Evolutionary conservation across 2,329 filamentous ascomycete genomes (phyloP), one percentile per base, ranked within the genome.

Genomic region (Cladosporium oxysporum): DNA sequence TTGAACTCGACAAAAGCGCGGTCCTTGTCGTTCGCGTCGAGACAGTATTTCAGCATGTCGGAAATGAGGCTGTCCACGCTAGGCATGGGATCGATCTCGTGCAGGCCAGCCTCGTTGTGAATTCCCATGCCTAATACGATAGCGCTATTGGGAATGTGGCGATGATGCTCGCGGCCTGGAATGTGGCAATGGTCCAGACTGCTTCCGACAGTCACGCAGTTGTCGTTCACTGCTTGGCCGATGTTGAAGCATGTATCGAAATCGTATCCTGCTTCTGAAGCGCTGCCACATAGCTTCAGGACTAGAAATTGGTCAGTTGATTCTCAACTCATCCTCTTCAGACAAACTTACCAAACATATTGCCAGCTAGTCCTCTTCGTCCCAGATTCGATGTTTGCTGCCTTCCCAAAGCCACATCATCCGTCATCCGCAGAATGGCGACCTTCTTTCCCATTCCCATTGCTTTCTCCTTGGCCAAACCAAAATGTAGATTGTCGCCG

Each of bases 141-240:
- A 1, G 73, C 68, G 41, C 76, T 70, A 23, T 74, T 67, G 12
- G 75, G 74, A n/a, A 78, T 71, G 12, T 71, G 69, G 68, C 85
- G 80, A 65, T 85, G 83, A 7, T 82, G 81, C 37, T 82, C 79
- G 66, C 82, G 71, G 12, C 83, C 83, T 3, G 83, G 83, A 2
- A 85, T 83, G 68, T 84, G 82, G 70, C 83, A 85, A 70, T 84
- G 82, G 70, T 85, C 82, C 18, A 85, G 69, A 59, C 80, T 82
- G 14, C 82, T 81, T 1, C 82, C 83, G 62, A 85, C 83, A 3
- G 82, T 83, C 5, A 83, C 82, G 26, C 83, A 73, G 50, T 82
- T 77, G 21, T 71, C 76, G 68, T 81, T 82, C 5, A 80, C 80
- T 12, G 80, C 69, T 41, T 79, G 75, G 14, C 81, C 81, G 65